A percentile compares a stretch with the other conserved stretches of the same genome.
Conservation (phyloP, 2,329 filamentous ascomycete genomes). For the Fusarium metavorans region DNA sequence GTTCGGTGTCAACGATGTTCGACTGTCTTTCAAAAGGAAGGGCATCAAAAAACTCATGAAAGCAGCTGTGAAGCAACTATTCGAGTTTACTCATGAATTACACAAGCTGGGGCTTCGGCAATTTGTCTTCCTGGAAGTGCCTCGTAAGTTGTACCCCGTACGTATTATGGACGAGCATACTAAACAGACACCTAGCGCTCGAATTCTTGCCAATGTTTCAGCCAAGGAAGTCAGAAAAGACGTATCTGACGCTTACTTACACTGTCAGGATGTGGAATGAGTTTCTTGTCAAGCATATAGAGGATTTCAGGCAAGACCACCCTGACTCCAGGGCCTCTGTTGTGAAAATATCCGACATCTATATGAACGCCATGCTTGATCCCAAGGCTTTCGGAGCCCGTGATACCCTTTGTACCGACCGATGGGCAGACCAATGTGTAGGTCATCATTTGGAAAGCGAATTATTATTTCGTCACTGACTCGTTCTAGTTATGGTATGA, state of each 20-base stretch:
- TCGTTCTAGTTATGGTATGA: constrained; percentile 1
- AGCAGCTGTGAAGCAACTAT: not conserved
- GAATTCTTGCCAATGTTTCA: not conserved
- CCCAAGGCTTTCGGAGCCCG: not conserved
- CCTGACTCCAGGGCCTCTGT: not conserved
- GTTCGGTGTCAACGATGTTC: not conserved
- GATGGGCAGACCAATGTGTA: not conserved
- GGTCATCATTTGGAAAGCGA: not conserved
- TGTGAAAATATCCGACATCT: not conserved
- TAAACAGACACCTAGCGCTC: not conserved
- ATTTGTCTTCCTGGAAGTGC: not conserved
- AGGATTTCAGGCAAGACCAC: not conserved
- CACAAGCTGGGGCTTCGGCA: not conserved
- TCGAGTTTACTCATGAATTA: not conserved
- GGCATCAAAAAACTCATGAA: not conserved
- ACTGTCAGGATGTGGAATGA: not conserved
- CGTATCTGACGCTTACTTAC: not conserved
- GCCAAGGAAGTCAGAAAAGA: not conserved
- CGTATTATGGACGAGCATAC: not conserved
- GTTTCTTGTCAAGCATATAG: not conserved
- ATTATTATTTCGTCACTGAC: not conserved
- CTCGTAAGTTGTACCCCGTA: not conserved
- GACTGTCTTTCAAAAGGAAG: not conserved
- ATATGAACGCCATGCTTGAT: not conserved
- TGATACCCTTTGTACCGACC: not conserved